Base-by-base conservation (phyloP, 83 land plant genomes). In the Diphasiastrum complanatum region DNA sequence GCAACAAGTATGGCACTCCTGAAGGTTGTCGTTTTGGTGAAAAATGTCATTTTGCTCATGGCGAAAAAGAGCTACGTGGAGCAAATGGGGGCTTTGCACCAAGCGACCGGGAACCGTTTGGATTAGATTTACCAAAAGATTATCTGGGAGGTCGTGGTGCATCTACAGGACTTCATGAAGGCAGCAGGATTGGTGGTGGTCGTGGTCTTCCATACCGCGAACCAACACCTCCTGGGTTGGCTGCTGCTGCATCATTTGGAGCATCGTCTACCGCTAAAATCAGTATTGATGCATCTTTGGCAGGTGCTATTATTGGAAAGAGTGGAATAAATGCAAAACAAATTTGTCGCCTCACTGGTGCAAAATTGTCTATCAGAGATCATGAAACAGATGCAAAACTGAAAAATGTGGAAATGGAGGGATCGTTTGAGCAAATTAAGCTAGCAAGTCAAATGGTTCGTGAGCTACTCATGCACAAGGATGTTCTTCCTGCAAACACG, bases 341-440 rank as follows among this genome's bases (percentile, higher is more conserved):
- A 18, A 48, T 48, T 4, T 18, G 51, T 24, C n/a, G 23, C 6
- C 23, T 48, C 23, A 48, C 51, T 5, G 51, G 51, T 4, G n/a
- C 23, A 18, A 48, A 48, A 24, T 18, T 48, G 18, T 48, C 51
- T 4, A 48, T 48, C 6, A 6, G 51, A 6, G 51, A 48, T 24
- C 51, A 48, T 24, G 51, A 48, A 18, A 48, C 51, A 6, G 51
- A 48, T 24, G n/a, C 51, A 6, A 48, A 18, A 18, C n/a, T 48
- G 51, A 6, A 24, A 18, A 48, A 48, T 24, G 51, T 48, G 5
- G 51, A 48, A 24, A 48, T 48, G 51, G 51, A 48, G 51, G 43
- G 51, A 24, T 48, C 51, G 51, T 4, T 48, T 6, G 51, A 48
- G 51, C 51, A 48, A 24, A 48, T 48, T 24, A 24, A 48, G 51